Percentiles rank a stretch among this genome's conserved stretches.
Conservation (phyloP, 2,329 filamentous ascomycete species). For the Neospermospora avenae region DNA sequence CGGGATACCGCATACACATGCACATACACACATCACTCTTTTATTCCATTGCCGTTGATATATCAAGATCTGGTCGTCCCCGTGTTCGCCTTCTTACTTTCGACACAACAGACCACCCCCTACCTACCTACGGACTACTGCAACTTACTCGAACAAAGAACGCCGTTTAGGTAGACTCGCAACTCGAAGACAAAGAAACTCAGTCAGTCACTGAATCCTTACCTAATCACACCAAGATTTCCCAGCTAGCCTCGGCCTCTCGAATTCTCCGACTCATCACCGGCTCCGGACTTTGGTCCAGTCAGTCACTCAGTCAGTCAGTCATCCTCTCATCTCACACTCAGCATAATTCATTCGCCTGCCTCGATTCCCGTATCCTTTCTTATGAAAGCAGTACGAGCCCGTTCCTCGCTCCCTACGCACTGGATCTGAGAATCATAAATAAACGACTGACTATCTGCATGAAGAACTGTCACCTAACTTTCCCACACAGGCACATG, state of each 20-base stretch:
- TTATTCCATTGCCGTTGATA: background rate
- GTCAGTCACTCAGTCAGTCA: background rate
- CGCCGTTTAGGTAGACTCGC: too few relatives aligned
- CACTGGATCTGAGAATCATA: background rate
- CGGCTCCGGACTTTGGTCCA: background rate
- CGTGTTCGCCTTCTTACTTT: background rate
- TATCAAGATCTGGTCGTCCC: background rate
- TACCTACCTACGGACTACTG: background rate
- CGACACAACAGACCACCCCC: background rate
- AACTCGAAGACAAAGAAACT: too few relatives aligned
- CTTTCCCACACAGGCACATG: constrained; percentile 7
- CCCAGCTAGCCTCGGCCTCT: background rate
- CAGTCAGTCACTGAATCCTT: too few relatives aligned
- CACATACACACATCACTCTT: too few relatives aligned
- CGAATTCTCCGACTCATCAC: background rate
- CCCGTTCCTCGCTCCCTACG: background rate
- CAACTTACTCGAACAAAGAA: too few relatives aligned
- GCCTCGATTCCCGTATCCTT: background rate
- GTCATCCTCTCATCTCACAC: background rate
- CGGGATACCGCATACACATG: background rate
- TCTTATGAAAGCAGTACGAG: background rate
- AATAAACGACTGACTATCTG: too few relatives aligned
- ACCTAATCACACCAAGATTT: too few relatives aligned
- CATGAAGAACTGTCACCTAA: background rate
- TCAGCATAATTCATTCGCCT: background rate